These are phyloP conservation scores for Beauveria varroae DNA, from an alignment of 2,329 filamentous ascomycete genomes.

Conservation along the genomic window DNA sequence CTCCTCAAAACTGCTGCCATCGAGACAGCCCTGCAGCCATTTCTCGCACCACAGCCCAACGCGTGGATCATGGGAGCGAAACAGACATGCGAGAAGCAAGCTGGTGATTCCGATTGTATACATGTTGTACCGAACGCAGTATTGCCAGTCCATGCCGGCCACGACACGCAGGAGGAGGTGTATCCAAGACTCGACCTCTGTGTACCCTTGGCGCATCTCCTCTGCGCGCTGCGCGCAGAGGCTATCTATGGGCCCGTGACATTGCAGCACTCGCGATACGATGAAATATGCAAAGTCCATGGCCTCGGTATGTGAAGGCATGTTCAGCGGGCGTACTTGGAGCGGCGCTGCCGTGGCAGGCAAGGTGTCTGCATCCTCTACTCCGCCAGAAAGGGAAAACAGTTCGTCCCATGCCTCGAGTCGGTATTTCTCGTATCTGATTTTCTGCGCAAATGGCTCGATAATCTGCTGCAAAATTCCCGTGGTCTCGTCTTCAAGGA, in stretches of 20 bases:
- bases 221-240: background rate
- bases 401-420: background rate
- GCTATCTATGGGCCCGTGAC: background rate
- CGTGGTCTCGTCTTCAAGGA: too few species aligned
- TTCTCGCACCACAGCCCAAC: slow-evolving; percentile 16
- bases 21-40: slow-evolving; percentile 15
- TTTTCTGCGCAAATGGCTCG: background rate
- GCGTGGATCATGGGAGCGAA: slow-evolving; percentile 9
- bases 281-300: slow-evolving; percentile 17
- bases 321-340: slow-evolving; percentile 9
- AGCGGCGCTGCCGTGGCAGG: background rate
- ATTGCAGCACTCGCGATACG: slow-evolving; percentile 13
- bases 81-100: slow-evolving; percentile 14
- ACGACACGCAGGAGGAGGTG: slow-evolving; percentile 17
- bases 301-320: slow-evolving; percentile 12
- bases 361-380: background rate
- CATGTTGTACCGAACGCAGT: slow-evolving; percentile 16
- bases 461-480: background rate
- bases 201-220: background rate
- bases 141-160: slow-evolving; percentile 17
- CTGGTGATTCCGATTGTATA: slow-evolving; percentile 18
- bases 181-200: slow-evolving; percentile 13
- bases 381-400: background rate
- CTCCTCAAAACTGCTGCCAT: slow-evolving; percentile 14
- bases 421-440: background rate